Percentiles rank a stretch among this genome's conserved stretches.
phyloP scores from a whole-genome alignment of 2,329 filamentous ascomycete species.

The Lachnellula subtilissima region DNA sequence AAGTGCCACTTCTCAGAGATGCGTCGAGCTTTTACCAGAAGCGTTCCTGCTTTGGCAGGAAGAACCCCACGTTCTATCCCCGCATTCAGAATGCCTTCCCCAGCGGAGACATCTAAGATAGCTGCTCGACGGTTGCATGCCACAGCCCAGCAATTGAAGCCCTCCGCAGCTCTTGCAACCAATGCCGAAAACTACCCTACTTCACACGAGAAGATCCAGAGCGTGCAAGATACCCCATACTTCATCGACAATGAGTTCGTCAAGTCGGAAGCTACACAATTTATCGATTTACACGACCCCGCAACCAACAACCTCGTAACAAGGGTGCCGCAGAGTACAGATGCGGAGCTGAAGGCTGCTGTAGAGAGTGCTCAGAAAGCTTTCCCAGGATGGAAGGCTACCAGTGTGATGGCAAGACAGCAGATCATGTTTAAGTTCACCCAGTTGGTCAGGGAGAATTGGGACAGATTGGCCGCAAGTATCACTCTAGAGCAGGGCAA shows the following conservation, averaged over 20 bases:
- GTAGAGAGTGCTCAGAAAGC: constrained; percentile 73
- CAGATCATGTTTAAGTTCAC: constrained; percentile 88
- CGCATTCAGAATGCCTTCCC: constrained; percentile 26
- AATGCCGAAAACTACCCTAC: constrained; percentile 61
- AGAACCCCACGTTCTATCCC: constrained; percentile 22
- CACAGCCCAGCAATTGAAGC: constrained; percentile 51
- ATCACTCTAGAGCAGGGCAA: constrained; percentile 88
- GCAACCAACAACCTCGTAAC: constrained; percentile 84
- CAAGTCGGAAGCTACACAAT: constrained; percentile 61
- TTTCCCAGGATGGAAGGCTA: constrained; percentile 68
- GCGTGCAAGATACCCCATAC: constrained; percentile 68
- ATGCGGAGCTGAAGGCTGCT: constrained; percentile 68
- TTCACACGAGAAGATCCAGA: constrained; percentile 64
- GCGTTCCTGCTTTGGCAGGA: constrained; percentile 24
- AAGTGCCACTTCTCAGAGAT: constrained; percentile 16
- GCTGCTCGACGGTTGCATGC: constrained; percentile 52
- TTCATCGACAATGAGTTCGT: constrained; percentile 79
- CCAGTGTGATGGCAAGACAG: constrained; percentile 68
- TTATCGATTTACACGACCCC: constrained; percentile 77
- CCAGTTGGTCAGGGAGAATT: constrained; percentile 73
- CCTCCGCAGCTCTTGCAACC: constrained; percentile 49
- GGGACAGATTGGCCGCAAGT: constrained; percentile 77
- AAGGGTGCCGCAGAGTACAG: constrained; percentile 75
- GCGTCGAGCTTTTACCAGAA: constrained; percentile 28
- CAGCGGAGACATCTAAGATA: constrained; percentile 22